These are phyloP conservation scores for Talaromyces proteolyticus DNA, from an alignment of 495 filamentous ascomycete genomes.

Conservation along the genomic window DNA sequence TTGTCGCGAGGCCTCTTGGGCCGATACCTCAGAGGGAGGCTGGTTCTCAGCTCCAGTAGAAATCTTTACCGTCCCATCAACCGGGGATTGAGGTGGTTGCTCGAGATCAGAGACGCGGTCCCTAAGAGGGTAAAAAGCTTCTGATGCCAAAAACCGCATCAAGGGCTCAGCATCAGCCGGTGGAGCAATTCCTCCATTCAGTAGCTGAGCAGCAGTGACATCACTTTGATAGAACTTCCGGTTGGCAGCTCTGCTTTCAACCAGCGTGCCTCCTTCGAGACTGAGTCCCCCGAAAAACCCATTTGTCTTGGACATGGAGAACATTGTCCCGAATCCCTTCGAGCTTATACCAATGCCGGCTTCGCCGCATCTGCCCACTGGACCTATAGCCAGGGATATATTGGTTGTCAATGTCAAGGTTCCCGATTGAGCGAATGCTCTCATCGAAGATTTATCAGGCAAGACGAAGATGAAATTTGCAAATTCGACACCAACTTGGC, in stretches of 20 bases:
- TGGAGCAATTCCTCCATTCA: slow-evolving; percentile 68
- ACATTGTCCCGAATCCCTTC: slow-evolving; percentile 82
- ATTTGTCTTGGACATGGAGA: slow-evolving; percentile 95
- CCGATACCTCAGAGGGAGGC: not conserved
- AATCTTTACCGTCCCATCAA: not conserved
- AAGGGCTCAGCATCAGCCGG: slow-evolving; percentile 79
- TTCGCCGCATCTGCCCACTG: slow-evolving; percentile 90
- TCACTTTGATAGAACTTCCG: slow-evolving; percentile 86
- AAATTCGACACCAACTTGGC: slow-evolving; percentile 94
- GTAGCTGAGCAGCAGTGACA: slow-evolving; percentile 71
- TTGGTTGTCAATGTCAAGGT: slow-evolving; percentile 91
- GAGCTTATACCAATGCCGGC: slow-evolving; percentile 92
- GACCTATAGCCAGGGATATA: slow-evolving; percentile 95
- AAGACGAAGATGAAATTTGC: slow-evolving; percentile 99
- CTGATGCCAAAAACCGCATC: slow-evolving; percentile 68
- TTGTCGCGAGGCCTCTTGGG: not conserved
- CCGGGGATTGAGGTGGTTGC: not conserved
- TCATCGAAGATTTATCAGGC: slow-evolving; percentile 84
- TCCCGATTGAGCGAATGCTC: slow-evolving; percentile 88
- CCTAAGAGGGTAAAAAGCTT: slow-evolving; percentile 46
- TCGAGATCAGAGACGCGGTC: not conserved
- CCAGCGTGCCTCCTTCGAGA: slow-evolving; percentile 81
- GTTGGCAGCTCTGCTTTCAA: slow-evolving; percentile 93
- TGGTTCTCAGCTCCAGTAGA: not conserved
- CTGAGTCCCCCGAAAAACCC: slow-evolving; percentile 94